phyloP scores from a whole-genome alignment of 1,284 basidiomycete species.

The Ustilago cynodontis region DNA sequence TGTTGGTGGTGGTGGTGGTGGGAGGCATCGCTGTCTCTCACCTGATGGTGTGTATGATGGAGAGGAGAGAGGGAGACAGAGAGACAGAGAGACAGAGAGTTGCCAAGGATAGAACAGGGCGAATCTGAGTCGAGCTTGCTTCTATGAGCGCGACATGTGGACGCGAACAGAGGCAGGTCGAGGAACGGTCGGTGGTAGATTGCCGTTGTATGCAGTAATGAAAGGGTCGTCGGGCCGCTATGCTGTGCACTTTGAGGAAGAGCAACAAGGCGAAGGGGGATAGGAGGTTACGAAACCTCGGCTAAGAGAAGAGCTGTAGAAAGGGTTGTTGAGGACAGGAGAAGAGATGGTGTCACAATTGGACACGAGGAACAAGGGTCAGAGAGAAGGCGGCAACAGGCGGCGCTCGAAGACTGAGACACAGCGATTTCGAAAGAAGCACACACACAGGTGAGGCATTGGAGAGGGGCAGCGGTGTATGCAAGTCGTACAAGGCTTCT shows the following conservation, averaged over 20 bases:
- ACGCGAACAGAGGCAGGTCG: background rate
- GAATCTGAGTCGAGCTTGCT: background rate
- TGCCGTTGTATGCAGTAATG: too few species aligned
- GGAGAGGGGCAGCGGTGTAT: conserved; percentile 1
- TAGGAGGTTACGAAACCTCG: conserved; percentile 19
- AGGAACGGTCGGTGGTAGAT: background rate
- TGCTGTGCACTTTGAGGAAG: background rate
- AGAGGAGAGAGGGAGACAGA: conserved; percentile 5
- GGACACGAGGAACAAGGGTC: background rate
- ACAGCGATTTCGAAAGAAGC: background rate
- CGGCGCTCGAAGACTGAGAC: conserved; percentile 9
- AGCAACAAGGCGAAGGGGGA: background rate
- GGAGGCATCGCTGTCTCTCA: conserved; percentile 26
- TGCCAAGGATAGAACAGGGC: background rate
- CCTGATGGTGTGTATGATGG: conserved; percentile 7
- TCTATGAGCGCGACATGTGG: conserved; percentile 2
- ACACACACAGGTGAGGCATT: background rate
- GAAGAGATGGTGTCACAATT: conserved; percentile 8
- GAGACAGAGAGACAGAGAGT: background rate
- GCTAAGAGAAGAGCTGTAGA: conserved; percentile 1
- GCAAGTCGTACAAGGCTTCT: background rate
- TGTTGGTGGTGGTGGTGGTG: conserved; percentile 7
- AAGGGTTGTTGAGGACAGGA: background rate
- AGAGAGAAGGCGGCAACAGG: conserved; percentile 6
- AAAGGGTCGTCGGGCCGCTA: background rate